Evolutionary conservation across 371 early-diverging fungal species (phyloP).

Genomic region (Mortierella polycephala): DNA sequence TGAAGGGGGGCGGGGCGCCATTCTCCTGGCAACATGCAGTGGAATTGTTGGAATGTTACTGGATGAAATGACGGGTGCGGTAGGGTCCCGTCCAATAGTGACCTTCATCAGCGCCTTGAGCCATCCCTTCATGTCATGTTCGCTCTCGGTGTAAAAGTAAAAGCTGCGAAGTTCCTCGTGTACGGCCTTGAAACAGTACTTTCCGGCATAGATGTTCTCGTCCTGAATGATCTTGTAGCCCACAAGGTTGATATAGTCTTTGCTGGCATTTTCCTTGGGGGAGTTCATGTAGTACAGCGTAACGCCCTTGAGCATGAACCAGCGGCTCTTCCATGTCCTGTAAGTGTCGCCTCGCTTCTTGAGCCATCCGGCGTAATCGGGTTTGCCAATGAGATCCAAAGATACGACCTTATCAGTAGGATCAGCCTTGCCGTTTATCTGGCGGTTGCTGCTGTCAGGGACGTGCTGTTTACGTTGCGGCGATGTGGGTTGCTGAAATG

Average conservation of each 20-base stretch:
- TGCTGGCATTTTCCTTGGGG: constrained; percentile 66
- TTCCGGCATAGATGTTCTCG: constrained; percentile 67
- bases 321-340: constrained; percentile 76
- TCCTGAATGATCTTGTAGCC: constrained; percentile 67
- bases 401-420: constrained; percentile 46
- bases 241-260: constrained; percentile 63
- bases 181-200: constrained; percentile 73
- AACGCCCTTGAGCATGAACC: constrained; percentile 74
- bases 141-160: constrained; percentile 69
- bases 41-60: constrained; percentile 72
- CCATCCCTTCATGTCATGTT: constrained; percentile 62
- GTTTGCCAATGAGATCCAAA: constrained; percentile 54
- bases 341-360: constrained; percentile 74
- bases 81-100: constrained; percentile 68
- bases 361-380: constrained; percentile 75
- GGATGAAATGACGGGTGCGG: constrained; percentile 74
- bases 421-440: constrained; percentile 44
- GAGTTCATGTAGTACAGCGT: constrained; percentile 74
- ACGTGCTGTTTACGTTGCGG: constrained; percentile 39
- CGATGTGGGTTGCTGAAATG: constrained; percentile 26
- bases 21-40: constrained; percentile 67
- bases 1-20: constrained; percentile 75
- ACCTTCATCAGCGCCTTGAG: constrained; percentile 73
- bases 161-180: constrained; percentile 69
- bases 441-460: constrained; percentile 44